Evolutionary conservation across 768 basidiomycete genomes (phyloP).

Genomic region (Daedaleopsis sinensis): DNA sequence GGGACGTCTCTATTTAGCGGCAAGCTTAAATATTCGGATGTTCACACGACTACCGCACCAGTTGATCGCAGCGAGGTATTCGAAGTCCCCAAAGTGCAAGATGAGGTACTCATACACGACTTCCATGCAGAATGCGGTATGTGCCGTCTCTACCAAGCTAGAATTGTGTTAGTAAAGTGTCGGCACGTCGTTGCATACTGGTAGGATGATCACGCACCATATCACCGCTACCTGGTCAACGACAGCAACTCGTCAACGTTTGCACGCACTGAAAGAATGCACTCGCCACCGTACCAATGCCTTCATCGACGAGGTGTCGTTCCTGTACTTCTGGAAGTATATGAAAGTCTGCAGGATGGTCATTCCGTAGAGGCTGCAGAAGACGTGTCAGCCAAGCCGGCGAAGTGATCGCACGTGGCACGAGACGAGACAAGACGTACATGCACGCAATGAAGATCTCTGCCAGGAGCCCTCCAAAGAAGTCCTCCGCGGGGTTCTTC

Average conservation of each 20-base stretch:
- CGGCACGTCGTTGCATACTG: too few relatives aligned
- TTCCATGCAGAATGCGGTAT: conserved; percentile 4
- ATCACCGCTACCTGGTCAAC: neutral
- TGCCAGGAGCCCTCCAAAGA: conserved; percentile 17
- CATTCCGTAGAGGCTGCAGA: conserved; percentile 14
- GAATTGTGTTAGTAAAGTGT: too few relatives aligned
- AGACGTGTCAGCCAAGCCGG: neutral
- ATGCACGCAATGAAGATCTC: conserved; percentile 18
- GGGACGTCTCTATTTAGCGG: neutral
- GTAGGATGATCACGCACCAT: neutral
- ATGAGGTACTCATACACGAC: neutral
- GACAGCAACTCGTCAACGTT: too few relatives aligned
- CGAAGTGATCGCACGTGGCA: neutral
- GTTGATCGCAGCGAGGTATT: neutral
- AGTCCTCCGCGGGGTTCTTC: conserved; percentile 13
- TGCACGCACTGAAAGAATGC: neutral
- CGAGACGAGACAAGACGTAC: neutral
- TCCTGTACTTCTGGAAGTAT: conserved; percentile 13
- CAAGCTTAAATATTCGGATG: neutral
- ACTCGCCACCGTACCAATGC: neutral
- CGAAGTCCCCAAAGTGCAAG: neutral
- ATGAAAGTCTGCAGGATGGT: conserved; percentile 18
- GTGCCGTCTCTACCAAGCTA: conserved; percentile 1
- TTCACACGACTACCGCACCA: neutral
- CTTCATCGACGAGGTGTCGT: conserved; percentile 6